A percentile compares a stretch with the other conserved stretches of the same genome.
Conservation (phyloP, 148 eudicot species). For the Silene conica region DNA sequence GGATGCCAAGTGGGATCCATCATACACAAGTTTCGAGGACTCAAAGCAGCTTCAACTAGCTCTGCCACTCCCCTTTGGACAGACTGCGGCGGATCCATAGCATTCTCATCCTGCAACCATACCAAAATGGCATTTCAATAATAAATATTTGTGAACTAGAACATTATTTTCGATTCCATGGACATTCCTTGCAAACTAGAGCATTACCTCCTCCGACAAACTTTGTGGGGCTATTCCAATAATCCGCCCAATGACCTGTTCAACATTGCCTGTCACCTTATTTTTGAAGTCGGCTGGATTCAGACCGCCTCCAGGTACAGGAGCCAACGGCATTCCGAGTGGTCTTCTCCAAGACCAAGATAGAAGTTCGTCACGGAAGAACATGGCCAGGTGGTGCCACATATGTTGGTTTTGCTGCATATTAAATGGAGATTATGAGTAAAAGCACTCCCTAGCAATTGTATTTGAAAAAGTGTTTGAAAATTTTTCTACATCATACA, state of each 20-base stretch:
- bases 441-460: background rate
- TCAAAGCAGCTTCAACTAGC: constrained; percentile 89
- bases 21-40: constrained; percentile 88
- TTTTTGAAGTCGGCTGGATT: constrained; percentile 79
- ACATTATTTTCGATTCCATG: background rate
- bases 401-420: constrained; percentile 91
- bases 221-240: constrained; percentile 73
- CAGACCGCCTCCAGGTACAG: constrained; percentile 68
- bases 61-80: constrained; percentile 92
- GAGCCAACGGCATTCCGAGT: constrained; percentile 74
- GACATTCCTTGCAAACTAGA: background rate
- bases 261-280: constrained; percentile 79
- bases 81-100: constrained; percentile 78
- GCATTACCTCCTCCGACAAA: constrained; percentile 79
- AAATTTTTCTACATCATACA: background rate
- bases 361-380: constrained; percentile 96
- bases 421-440: constrained; percentile 6
- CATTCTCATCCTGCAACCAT: constrained; percentile 72
- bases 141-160: background rate
- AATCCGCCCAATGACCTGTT: constrained; percentile 63
- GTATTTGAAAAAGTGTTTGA: background rate
- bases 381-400: constrained; percentile 99
- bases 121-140: constrained; percentile 5
- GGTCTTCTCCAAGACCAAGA: constrained; percentile 99
- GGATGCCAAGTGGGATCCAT: constrained; percentile 99